Evolutionary conservation across 345 rosid species (phyloP).

Genomic region (Eucalyptus fibrosa): DNA sequence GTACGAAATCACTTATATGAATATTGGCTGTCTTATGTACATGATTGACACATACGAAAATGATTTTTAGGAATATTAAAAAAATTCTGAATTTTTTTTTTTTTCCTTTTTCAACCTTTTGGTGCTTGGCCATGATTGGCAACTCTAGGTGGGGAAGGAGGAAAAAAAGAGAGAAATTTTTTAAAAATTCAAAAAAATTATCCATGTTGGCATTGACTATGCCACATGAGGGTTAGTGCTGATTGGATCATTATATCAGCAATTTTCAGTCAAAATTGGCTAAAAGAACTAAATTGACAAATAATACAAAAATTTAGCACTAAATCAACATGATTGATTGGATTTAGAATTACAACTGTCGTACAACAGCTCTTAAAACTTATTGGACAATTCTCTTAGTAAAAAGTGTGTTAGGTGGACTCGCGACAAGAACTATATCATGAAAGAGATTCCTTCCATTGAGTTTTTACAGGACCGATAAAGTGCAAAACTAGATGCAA

Average conservation of each 20-base stretch:
- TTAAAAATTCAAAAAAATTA: too few species aligned
- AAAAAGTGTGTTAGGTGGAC: not conserved
- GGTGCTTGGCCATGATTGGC: not conserved
- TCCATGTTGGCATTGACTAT: rapidly evolving
- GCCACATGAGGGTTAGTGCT: rapidly evolving
- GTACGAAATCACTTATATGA: rapidly evolving
- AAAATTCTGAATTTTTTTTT: too few species aligned
- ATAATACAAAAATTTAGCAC: rapidly evolving
- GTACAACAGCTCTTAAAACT: rapidly evolving
- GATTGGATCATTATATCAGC: rapidly evolving
- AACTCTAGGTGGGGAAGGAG: rapidly evolving
- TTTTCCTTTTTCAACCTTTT: not conserved
- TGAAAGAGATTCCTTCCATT: not conserved
- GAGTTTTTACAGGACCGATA: not conserved
- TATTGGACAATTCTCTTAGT: too few species aligned
- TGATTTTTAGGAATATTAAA: too few species aligned
- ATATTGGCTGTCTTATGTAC: rapidly evolving
- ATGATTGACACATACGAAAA: rapidly evolving
- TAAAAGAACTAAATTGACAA: rapidly evolving
- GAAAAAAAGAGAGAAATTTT: rapidly evolving
- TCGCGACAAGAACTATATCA: not conserved
- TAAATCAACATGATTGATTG: rapidly evolving
- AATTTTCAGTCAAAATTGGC: rapidly evolving
- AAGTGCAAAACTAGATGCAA: not conserved
- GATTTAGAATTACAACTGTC: rapidly evolving